A percentile compares a stretch with the other conserved stretches of the same genome.
These are phyloP conservation scores for Telopea speciosissima DNA, from an alignment of 177 flowering plant species.

Conservation along the genomic window DNA sequence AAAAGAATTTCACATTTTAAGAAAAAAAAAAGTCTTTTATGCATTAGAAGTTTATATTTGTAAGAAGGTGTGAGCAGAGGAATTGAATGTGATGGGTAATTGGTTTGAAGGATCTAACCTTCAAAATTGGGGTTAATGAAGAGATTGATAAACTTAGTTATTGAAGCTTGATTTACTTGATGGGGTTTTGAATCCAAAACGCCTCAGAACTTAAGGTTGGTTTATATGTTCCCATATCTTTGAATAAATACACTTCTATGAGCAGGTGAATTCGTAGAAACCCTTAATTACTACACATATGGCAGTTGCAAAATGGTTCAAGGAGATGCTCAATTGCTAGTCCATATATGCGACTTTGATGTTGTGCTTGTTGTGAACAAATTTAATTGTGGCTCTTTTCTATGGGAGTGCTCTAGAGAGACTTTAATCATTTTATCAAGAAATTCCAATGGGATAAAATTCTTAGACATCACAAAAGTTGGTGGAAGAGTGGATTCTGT, in stretches of 20 bases:
- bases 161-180: background rate
- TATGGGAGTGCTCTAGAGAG: no score
- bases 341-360: no score
- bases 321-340: no score
- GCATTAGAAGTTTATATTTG: background rate
- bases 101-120: background rate
- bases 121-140: background rate
- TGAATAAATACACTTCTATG: background rate
- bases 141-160: background rate
- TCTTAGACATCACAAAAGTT: background rate
- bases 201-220: background rate
- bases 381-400: no score
- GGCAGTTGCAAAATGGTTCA: no score
- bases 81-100: background rate
- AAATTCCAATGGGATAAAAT: background rate
- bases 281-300: no score
- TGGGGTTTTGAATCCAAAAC: background rate
- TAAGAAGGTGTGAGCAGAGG: background rate
- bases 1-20: background rate
- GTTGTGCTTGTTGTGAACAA: no score
- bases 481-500: background rate
- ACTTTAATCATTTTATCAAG: background rate
- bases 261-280: no score
- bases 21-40: background rate
- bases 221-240: background rate